Evolutionary conservation across 352 stramenopile species (phyloP).

Genomic region (Phytophthora tentaculata): DNA sequence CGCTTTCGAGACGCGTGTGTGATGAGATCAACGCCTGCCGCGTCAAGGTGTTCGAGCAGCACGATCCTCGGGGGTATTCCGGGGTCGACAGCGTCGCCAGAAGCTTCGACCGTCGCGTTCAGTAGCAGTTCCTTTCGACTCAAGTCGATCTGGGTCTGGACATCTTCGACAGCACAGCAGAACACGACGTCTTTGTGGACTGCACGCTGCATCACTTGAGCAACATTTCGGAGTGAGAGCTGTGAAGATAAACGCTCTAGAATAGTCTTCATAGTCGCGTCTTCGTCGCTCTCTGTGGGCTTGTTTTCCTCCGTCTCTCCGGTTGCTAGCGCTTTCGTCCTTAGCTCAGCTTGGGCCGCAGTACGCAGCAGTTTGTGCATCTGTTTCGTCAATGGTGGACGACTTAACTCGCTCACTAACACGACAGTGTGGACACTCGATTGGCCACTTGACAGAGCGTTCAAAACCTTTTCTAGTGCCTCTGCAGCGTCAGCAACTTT

Average conservation of each 20-base stretch:
- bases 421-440: constrained; percentile 39
- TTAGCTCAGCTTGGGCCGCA: constrained; percentile 11
- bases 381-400: constrained; percentile 54
- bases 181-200: constrained; percentile 37
- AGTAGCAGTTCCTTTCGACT: constrained; percentile 14
- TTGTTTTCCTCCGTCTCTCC: constrained; percentile 15
- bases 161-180: constrained; percentile 36
- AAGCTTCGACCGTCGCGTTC: constrained; percentile 3
- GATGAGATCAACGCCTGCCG: constrained; percentile 19
- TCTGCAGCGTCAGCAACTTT: constrained; percentile 38
- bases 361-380: constrained; percentile 47
- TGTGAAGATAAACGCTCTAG: constrained; percentile 27
- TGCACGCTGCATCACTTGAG: constrained; percentile 46
- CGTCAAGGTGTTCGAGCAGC: constrained; percentile 49
- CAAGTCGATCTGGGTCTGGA: constrained; percentile 24
- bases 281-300: not conserved
- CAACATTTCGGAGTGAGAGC: constrained; percentile 43
- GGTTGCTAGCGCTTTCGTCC: constrained; percentile 3
- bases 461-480: constrained; percentile 36
- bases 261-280: constrained; percentile 3
- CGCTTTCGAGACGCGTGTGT: constrained; percentile 12
- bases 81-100: not conserved
- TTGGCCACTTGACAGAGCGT: constrained; percentile 9
- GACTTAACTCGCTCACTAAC: constrained; percentile 56
- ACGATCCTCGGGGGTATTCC: constrained; percentile 35